Evolutionary conservation across 2,329 filamentous ascomycete genomes (phyloP).

Genomic region (Ceratocystis lukuohia): DNA sequence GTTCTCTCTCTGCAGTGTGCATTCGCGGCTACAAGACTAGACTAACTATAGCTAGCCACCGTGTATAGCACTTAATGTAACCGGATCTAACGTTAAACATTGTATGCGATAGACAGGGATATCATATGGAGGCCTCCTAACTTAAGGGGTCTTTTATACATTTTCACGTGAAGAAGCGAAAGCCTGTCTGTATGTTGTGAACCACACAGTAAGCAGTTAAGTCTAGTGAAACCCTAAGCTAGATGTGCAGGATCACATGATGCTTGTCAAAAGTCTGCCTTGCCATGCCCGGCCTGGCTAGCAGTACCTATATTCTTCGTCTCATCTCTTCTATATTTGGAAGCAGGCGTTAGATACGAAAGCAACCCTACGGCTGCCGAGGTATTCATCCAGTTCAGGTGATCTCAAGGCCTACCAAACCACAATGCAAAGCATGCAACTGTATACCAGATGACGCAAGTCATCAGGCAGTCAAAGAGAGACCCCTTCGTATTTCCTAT

Average conservation of each 20-base stretch:
- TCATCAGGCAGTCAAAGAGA: no score
- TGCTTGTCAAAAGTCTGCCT: not conserved
- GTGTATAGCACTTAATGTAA: no score
- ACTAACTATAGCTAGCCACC: no score
- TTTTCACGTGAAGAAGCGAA: not conserved
- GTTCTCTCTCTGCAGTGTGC: no score
- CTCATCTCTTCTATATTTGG: constrained; percentile 5
- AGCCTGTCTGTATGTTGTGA: not conserved
- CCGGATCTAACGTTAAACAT: no score
- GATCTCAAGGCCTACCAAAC: not conserved
- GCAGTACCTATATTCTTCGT: not conserved
- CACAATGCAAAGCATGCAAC: not conserved
- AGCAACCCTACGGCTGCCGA: not conserved
- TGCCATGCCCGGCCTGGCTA: not conserved
- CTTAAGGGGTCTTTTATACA: not conserved
- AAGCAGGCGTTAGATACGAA: not conserved
- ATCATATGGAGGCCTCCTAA: not conserved
- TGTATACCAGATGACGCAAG: no score
- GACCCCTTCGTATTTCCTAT: no score
- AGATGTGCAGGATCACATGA: not conserved
- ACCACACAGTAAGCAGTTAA: not conserved
- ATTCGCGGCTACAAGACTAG: no score
- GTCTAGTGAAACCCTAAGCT: not conserved
- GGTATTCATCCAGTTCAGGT: not conserved
- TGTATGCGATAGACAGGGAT: not conserved